Base-by-base conservation (phyloP, 495 filamentous ascomycete species). In the Neurospora tetrasperma region DNA sequence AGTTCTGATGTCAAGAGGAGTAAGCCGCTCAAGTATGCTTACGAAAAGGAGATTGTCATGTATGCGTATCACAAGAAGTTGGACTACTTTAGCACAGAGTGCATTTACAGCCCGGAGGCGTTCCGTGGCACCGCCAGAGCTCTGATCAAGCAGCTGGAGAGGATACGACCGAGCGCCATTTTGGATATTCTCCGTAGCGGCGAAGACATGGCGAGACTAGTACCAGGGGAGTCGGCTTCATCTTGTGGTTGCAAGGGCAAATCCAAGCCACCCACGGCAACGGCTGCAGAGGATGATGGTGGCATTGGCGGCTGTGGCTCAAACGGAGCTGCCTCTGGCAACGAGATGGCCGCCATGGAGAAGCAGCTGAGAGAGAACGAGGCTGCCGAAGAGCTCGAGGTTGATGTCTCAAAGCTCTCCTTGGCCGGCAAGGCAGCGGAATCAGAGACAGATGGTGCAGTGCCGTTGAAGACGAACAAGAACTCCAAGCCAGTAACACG, bases 71-170 rank as follows among this genome's bases (percentile, higher is more conserved):
- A 99, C 83, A 95, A 94, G 78, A 92, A 93, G 79, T 86, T 99
- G 73, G 96, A 98, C 80, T 99, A 99, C 82, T 99, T 99, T 83
- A 95, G 89, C 74, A 99, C 96, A 1, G 96, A 99, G 83, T 99
- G 96, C 84, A 94, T 98, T 71, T 99, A 99, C 83, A 97, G 93
- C 69, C 96, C 96, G 0, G 96, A 99, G 83, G 96, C 96, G n/a
- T 99, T 99, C 76, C 88, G 96, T 38, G 96, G 96, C 0, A 96
- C 92, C 75, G 96, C 96, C 9, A 88, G 96, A 70, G 91, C 89
- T 23, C 82, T 99, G 74, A 97, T 99, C 81, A 99, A 99, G 84
- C 94, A 94, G 77, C 82, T 99, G 38, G 96, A 99, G 85, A 90
- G 91, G 73, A 92, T 99, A 42, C 87, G 96, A 18, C 95, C 96